Conservation (phyloP, 1,284 basidiomycete genomes). For the Cryptococcus sp. region DNA sequence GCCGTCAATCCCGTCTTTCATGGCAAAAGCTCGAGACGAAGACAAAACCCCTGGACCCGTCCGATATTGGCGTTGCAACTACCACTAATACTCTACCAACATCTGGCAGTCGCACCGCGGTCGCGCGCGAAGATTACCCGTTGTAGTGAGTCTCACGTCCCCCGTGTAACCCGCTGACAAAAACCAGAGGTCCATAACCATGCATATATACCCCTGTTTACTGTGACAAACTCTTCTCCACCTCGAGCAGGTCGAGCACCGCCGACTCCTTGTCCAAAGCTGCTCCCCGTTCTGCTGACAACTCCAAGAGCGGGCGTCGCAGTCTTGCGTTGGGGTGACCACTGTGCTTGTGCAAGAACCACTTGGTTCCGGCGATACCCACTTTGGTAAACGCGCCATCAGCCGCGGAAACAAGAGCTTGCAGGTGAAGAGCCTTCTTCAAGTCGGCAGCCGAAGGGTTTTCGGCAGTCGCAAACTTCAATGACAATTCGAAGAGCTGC, state of each 20-base stretch:
- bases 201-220: constrained; percentile 5
- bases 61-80: constrained; percentile 12
- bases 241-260: constrained; percentile 64
- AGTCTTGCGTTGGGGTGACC: constrained; percentile 68
- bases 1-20: background rate
- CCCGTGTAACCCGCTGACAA: too few relatives aligned
- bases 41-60: background rate
- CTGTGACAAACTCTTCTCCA: constrained; percentile 63
- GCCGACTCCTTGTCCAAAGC: constrained; percentile 70
- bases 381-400: constrained; percentile 77
- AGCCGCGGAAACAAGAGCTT: constrained; percentile 74
- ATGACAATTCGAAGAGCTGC: constrained; percentile 66
- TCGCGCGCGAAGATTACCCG: constrained; percentile 10
- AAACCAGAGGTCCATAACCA: background rate
- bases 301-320: constrained; percentile 72
- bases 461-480: constrained; percentile 56
- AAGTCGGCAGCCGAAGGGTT: constrained; percentile 60
- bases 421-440: constrained; percentile 69
- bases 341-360: constrained; percentile 65
- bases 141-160: background rate
- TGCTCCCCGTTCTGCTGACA: constrained; percentile 60
- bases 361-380: constrained; percentile 81
- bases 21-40: background rate
- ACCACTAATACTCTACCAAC: constrained; percentile 9
- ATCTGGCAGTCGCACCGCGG: constrained; percentile 8